Conservation (phyloP, 2,329 filamentous ascomycete species). For the Septoria petroselini region DNA sequence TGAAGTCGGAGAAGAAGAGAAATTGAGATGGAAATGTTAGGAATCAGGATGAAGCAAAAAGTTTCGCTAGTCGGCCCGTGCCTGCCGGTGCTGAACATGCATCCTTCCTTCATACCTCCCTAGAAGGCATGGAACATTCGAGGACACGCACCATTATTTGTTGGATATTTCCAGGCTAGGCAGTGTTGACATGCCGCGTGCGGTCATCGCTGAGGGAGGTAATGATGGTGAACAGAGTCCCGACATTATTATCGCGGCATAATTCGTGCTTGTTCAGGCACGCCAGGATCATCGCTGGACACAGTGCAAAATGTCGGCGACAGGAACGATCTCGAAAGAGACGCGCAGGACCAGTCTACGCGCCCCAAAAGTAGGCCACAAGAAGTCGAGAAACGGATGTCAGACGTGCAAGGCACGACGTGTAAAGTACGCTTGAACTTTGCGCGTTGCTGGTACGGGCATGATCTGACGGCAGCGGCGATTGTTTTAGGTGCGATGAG, state of each 20-base stretch:
- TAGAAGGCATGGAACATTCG: too few species aligned
- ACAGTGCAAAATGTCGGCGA: conserved; percentile 15
- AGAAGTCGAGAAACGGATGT: conserved; percentile 55
- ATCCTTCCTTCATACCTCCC: not conserved
- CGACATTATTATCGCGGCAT: too few species aligned
- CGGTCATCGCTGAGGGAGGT: too few species aligned
- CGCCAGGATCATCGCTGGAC: conserved; percentile 10
- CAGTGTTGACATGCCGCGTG: too few species aligned
- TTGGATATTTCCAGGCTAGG: too few species aligned
- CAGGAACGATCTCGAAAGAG: conserved; percentile 14
- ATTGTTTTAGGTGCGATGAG: conserved; percentile 50
- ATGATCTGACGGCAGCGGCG: not conserved
- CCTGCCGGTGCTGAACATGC: not conserved
- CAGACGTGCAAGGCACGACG: conserved; percentile 56
- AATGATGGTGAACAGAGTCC: too few species aligned
- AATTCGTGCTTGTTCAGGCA: too few species aligned
- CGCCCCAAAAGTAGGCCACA: conserved; percentile 41
- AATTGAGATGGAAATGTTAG: too few species aligned
- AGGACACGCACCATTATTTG: not conserved
- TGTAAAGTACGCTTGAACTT: conserved; percentile 44
- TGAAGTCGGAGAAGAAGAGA: too few species aligned
- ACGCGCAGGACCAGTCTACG: conserved; percentile 22
- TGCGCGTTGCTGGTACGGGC: not conserved
- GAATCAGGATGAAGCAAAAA: not conserved
- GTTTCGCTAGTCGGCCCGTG: not conserved